Evolutionary conservation across 768 basidiomycete genomes (phyloP).

Genomic region (Chalciporus pseudorubinellus): DNA sequence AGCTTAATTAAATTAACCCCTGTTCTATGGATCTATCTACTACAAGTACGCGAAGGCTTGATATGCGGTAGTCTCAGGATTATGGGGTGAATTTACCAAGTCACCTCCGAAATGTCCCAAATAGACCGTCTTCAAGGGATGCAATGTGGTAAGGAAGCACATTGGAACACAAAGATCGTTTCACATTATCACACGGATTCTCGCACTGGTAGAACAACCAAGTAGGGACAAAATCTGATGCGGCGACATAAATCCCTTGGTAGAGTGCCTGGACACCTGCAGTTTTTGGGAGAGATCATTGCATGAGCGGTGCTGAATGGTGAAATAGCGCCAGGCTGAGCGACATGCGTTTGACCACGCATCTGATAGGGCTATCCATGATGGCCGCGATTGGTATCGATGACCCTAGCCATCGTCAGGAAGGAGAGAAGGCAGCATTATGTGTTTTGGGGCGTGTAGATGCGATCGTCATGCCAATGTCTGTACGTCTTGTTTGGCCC

Average conservation of each 20-base stretch:
- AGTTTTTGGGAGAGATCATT: not conserved
- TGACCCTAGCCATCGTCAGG: slow-evolving; percentile 17
- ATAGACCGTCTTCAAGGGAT: too few species aligned
- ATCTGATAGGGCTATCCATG: slow-evolving; percentile 13
- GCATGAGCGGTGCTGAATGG: not conserved
- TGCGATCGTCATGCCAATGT: slow-evolving; percentile 10
- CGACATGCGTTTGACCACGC: slow-evolving; percentile 19
- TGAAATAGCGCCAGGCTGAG: not conserved
- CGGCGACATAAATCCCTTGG: too few species aligned
- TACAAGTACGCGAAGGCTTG: too few species aligned
- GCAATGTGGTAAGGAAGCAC: too few species aligned
- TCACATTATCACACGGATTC: not conserved
- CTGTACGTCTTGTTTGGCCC: not conserved
- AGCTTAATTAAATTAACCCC: not conserved
- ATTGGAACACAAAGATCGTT: not conserved
- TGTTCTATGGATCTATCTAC: not conserved
- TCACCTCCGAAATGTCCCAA: too few species aligned
- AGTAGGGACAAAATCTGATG: too few species aligned
- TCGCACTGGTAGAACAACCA: too few species aligned
- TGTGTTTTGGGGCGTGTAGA: slow-evolving; percentile 13
- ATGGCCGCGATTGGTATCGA: slow-evolving; percentile 29
- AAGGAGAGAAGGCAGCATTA: not conserved
- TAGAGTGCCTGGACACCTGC: not conserved
- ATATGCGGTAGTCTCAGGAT: too few species aligned
- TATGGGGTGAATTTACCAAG: too few species aligned